A percentile compares a stretch with the other conserved stretches of the same genome.
phyloP scores from a whole-genome alignment of 371 early-diverging fungal species.

The Lichtheimia hyalospora region DNA sequence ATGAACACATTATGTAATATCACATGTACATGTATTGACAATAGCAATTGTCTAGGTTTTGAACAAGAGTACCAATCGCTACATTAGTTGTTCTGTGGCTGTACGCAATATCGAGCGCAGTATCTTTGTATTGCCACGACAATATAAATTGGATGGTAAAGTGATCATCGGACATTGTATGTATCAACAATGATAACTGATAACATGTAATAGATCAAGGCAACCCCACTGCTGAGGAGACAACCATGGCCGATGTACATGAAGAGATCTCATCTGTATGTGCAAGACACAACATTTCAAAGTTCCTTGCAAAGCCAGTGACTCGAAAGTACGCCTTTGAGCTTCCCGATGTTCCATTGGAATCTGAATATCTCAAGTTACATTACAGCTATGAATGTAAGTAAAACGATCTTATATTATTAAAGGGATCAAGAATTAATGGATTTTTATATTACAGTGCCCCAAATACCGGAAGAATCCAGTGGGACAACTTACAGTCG shows the following conservation, averaged over 20 bases:
- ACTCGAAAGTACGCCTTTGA: conserved; percentile 94
- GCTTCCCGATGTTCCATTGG: conserved; percentile 75
- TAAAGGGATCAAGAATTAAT: not conserved
- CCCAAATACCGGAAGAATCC: conserved; percentile 68
- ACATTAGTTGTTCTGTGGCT: conserved; percentile 81
- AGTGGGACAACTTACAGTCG: conserved; percentile 83
- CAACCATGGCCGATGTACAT: conserved; percentile 69
- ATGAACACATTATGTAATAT: not conserved
- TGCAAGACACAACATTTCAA: conserved; percentile 53
- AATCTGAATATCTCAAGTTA: conserved; percentile 86
- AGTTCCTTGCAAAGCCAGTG: conserved; percentile 64
- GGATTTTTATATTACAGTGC: conserved; percentile 40
- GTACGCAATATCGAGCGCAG: conserved; percentile 86
- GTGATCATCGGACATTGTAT: not conserved
- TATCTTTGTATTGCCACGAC: conserved; percentile 85
- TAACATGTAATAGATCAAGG: conserved; percentile 34
- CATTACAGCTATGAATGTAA: conserved; percentile 74
- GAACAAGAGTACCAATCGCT: conserved; percentile 47
- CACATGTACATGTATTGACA: not conserved
- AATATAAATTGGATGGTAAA: conserved; percentile 50
- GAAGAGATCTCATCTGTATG: conserved; percentile 71
- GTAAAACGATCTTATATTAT: not conserved
- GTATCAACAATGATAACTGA: not conserved
- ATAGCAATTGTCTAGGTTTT: conserved; percentile 31
- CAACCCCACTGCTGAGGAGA: conserved; percentile 58